Evolutionary conservation across 371 early-diverging fungal genomes (phyloP), one percentile per base, ranked within the genome.

Genomic region (Actinomucor elegans): DNA sequence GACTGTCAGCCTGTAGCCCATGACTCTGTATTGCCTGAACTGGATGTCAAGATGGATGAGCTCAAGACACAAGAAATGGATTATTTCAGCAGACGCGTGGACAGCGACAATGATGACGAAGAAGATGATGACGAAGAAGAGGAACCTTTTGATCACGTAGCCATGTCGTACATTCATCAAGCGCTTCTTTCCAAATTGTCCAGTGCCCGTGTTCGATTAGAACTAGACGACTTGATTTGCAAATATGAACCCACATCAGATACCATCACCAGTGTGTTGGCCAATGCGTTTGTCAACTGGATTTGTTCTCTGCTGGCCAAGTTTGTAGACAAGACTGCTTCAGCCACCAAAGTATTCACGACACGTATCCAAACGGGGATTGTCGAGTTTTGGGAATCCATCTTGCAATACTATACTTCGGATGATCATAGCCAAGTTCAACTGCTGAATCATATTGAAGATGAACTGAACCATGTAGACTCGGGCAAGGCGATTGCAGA

Each of bases 201-300:
- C 3, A 72, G 80, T 24, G 81, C 81, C 10, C 70, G 79, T 31
- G 77, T 73, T 5, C 71, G 80, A 42, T 50, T 84, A 11, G 80
- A 80, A 43, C 60, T 84, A 20, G 84, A 84, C 29, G 84, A 84
- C 26, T 55, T 81, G 31, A 65, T 80, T 57, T 43, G 80, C 17
- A 84, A 84, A 57, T 77, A 81, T 47, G 84, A 84, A 31, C 77
- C 84, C 14, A 50, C 70, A 1, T 50, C 69, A 5, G 67, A 71
- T 4, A 64, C 63, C 8, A 56, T 84, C 0, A 38, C 73, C 10
- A 41, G 60, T 24, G 70, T 72, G 1, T 52, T 84, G 27, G 67
- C 77, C 0, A 53, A 55, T 26, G 55, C 75, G 7, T 75, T 78
- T 58, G 48, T 75, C 1, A 44, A 53, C 5, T 78, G 78, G 78